Evolutionary conservation across 257 asterid species (phyloP).

Genomic region (Ilex asprella): DNA sequence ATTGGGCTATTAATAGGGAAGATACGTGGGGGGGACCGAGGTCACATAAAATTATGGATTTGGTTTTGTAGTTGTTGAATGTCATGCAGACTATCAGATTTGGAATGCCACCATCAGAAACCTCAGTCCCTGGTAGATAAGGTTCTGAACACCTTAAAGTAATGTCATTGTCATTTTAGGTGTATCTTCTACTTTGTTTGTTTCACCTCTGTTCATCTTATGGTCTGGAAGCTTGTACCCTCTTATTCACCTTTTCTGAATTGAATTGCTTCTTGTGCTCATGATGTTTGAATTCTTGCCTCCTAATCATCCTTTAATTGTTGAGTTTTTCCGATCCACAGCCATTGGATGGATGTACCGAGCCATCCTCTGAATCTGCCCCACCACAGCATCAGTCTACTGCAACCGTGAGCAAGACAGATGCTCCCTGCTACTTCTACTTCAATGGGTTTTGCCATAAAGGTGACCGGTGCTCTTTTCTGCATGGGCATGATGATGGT

Average conservation of each 20-base stretch:
- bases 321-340: constrained; percentile 6
- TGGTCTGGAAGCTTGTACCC: too few species aligned
- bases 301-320: not conserved
- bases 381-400: constrained; percentile 15
- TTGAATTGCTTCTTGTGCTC: constrained; percentile 7
- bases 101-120: too few species aligned
- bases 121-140: too few species aligned
- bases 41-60: too few species aligned
- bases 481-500: constrained; percentile 30
- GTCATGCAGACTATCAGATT: too few species aligned
- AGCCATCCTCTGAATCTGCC: constrained; percentile 18
- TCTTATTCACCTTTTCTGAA: not conserved
- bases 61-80: too few species aligned
- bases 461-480: constrained; percentile 29
- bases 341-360: constrained; percentile 30
- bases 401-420: constrained; percentile 22
- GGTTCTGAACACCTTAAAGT: too few species aligned
- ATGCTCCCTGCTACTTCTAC: constrained; percentile 28
- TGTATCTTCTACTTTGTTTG: too few species aligned
- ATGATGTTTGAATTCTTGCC: constrained; percentile 1
- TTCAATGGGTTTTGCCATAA: constrained; percentile 33
- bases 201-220: too few species aligned
- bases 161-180: too few species aligned
- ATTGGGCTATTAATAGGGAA: too few species aligned
- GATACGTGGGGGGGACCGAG: too few species aligned